phyloP scores from a whole-genome alignment of 2,329 filamentous ascomycete species.

The Xylariomycetidae sp. region DNA sequence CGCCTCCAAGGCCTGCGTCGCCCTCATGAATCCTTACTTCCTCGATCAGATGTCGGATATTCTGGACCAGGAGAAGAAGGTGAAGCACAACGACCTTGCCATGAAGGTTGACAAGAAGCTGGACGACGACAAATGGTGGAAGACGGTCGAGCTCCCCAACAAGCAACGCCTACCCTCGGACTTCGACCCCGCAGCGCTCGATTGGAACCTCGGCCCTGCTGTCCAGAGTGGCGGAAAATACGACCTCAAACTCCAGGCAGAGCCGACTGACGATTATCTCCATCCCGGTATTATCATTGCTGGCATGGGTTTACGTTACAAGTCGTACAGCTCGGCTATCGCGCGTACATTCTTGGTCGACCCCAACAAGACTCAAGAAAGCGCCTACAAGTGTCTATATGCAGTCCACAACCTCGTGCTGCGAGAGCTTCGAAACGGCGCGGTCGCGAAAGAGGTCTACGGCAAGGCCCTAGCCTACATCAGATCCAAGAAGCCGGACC shows the following conservation, averaged over 20 bases:
- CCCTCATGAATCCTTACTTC: conserved; percentile 92
- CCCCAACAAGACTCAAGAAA: conserved; percentile 92
- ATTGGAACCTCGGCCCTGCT: conserved; percentile 87
- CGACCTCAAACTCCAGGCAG: conserved; percentile 74
- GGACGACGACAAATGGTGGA: conserved; percentile 91
- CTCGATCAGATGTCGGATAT: conserved; percentile 97
- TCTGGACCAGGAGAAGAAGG: conserved; percentile 93
- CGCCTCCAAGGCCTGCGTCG: conserved; percentile 88
- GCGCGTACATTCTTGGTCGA: conserved; percentile 94
- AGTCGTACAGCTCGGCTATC: conserved; percentile 89
- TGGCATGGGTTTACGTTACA: conserved; percentile 87
- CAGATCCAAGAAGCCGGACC: conserved; percentile 85
- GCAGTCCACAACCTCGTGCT: conserved; percentile 83
- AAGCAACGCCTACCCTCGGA: conserved; percentile 75
- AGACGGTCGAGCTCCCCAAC: conserved; percentile 63
- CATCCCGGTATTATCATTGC: conserved; percentile 92
- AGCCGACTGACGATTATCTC: conserved; percentile 74
- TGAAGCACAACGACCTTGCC: conserved; percentile 81
- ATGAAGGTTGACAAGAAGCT: conserved; percentile 87
- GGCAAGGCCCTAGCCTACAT: conserved; percentile 75
- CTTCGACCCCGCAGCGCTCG: conserved; percentile 81
- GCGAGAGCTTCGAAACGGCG: conserved; percentile 84
- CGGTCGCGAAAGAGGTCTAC: conserved; percentile 83
- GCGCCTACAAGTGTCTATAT: conserved; percentile 83
- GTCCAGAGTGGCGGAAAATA: conserved; percentile 96